Conservation (phyloP, 371 early-diverging fungal species). For the Lichtheimia ornata region DNA sequence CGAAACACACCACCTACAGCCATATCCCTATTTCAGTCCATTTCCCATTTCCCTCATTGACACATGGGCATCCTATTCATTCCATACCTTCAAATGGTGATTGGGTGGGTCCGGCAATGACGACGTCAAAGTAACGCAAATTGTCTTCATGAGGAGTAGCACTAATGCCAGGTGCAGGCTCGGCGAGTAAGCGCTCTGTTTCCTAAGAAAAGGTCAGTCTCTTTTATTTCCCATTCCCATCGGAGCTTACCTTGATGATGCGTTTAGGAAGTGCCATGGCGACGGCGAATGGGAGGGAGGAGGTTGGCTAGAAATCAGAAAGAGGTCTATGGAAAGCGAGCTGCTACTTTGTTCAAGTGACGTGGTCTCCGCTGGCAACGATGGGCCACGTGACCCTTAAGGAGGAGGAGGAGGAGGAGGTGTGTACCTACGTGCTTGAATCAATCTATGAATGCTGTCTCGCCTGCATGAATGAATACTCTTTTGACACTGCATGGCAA, state of each 20-base stretch:
- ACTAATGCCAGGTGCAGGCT: constrained; percentile 96
- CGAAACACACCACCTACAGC: constrained; percentile 97
- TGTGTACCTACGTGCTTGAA: too few species aligned
- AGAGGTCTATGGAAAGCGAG: too few species aligned
- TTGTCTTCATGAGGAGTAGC: constrained; percentile 94
- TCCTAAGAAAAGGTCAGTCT: constrained; percentile 60
- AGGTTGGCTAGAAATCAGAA: neutral
- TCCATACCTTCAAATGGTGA: constrained; percentile 98
- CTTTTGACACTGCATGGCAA: too few species aligned
- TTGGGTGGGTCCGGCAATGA: constrained; percentile 93
- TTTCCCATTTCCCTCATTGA: too few species aligned
- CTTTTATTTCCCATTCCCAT: neutral
- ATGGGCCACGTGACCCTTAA: too few species aligned
- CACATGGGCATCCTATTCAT: too few species aligned
- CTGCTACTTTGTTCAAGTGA: too few species aligned
- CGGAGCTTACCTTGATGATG: constrained; percentile 69
- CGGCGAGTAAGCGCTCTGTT: constrained; percentile 90
- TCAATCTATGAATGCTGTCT: too few species aligned
- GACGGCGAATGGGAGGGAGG: neutral
- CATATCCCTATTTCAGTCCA: too few species aligned
- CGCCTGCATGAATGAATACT: too few species aligned
- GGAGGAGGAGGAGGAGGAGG: too few species aligned
- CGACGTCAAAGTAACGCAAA: constrained; percentile 96
- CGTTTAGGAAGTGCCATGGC: constrained; percentile 74
- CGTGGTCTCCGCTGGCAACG: too few species aligned